A percentile compares a stretch with the other conserved stretches of the same genome.
Conservation (phyloP, 164 flowering plant species). For the Stephania japonica region DNA sequence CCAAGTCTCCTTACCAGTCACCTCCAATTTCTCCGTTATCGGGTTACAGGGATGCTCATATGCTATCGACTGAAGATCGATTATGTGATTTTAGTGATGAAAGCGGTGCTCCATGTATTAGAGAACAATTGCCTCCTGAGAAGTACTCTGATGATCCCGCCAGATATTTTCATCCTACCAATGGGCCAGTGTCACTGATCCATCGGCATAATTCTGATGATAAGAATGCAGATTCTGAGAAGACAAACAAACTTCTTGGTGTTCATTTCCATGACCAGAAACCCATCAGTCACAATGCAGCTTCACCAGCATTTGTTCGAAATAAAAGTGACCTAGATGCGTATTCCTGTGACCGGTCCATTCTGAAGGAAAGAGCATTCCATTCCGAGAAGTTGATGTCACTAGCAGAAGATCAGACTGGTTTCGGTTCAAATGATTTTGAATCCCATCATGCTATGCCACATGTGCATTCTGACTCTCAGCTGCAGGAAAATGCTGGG, state of each 20-base stretch:
- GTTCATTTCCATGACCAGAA: slow-evolving; percentile 22
- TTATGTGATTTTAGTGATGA: slow-evolving; percentile 23
- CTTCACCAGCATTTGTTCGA: slow-evolving; percentile 22
- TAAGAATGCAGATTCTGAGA: slow-evolving; percentile 21
- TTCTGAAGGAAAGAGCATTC: slow-evolving; percentile 29
- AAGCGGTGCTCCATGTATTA: slow-evolving; percentile 15
- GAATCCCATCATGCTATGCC: slow-evolving; percentile 30
- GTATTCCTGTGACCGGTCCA: slow-evolving; percentile 20
- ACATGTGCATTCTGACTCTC: slow-evolving; percentile 62
- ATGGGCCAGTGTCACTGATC: slow-evolving; percentile 18
- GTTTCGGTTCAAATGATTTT: slow-evolving; percentile 25
- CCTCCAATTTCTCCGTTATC: slow-evolving; percentile 38
- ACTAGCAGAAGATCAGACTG: slow-evolving; percentile 22
- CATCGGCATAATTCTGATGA: slow-evolving; percentile 20
- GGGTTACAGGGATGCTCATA: slow-evolving; percentile 16
- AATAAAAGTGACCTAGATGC: slow-evolving; percentile 24
- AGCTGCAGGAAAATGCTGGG: slow-evolving; percentile 24
- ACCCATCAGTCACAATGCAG: slow-evolving; percentile 25
- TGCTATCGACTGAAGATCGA: slow-evolving; percentile 24
- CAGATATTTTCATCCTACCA: slow-evolving; percentile 15
- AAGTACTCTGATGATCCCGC: slow-evolving; percentile 13
- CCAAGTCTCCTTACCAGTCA: slow-evolving; percentile 29
- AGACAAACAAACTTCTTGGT: slow-evolving; percentile 13
- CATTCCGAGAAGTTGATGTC: slow-evolving; percentile 33
- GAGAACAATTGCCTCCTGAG: slow-evolving; percentile 28